phyloP scores from a whole-genome alignment of 371 early-diverging fungal genomes.

The Cokeromyces recurvatus region DNA sequence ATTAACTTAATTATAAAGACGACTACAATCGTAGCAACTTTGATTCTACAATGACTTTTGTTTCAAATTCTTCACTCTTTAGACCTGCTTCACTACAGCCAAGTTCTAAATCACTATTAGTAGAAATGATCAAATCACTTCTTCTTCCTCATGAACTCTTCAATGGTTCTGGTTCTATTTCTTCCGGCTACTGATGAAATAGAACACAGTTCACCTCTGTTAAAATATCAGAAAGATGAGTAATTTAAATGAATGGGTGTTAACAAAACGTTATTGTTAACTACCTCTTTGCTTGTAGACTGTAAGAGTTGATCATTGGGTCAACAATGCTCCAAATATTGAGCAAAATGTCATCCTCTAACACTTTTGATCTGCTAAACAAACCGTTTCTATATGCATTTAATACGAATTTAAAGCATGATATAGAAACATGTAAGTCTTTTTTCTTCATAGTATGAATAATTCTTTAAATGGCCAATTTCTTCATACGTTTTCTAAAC shows the following conservation, averaged over 20 bases:
- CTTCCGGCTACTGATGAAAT: slow-evolving; percentile 3
- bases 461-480: neutral
- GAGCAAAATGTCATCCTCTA: slow-evolving; percentile 4
- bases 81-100: slow-evolving; percentile 9
- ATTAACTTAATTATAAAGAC: too few species aligned
- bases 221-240: neutral
- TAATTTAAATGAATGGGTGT: neutral
- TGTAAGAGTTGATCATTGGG: slow-evolving; percentile 2
- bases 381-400: slow-evolving; percentile 2
- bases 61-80: slow-evolving; percentile 6
- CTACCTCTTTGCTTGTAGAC: slow-evolving; percentile 3
- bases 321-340: slow-evolving; percentile 7
- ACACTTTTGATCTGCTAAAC: slow-evolving; percentile 4
- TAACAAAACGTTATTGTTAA: slow-evolving; percentile 1
- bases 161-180: slow-evolving; percentile 5
- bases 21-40: too few species aligned
- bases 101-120: slow-evolving; percentile 3
- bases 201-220: slow-evolving; percentile 7
- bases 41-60: slow-evolving; percentile 6
- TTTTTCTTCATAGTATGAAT: neutral
- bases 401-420: neutral
- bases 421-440: neutral
- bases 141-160: slow-evolving; percentile 3
- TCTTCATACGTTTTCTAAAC: neutral
- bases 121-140: slow-evolving; percentile 3